phyloP scores from a whole-genome alignment of 257 asterid species.

The Solanum tarapatanum region DNA sequence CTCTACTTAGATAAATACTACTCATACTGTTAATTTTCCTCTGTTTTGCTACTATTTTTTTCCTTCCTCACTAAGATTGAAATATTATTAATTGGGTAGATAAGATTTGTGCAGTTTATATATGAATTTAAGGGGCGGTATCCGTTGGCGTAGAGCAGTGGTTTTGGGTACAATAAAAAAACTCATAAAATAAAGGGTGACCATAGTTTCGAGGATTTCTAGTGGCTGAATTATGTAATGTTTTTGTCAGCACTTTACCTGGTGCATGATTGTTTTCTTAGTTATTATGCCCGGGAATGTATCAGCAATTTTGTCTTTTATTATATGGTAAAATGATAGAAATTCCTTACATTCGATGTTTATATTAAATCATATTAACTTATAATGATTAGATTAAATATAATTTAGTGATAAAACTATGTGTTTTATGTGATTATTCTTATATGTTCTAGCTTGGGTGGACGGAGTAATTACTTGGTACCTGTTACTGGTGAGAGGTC shows the following conservation, averaged over 20 bases:
- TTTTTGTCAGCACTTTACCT: neutral
- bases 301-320: neutral
- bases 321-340: rapidly evolving
- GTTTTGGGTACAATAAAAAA: neutral
- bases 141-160: conserved; percentile 10
- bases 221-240: neutral
- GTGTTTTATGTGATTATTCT: no score
- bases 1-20: neutral
- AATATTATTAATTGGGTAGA: neutral
- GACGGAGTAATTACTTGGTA: rapidly evolving
- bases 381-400: no score
- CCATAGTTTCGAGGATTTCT: conserved; percentile 2
- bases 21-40: neutral
- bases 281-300: neutral
- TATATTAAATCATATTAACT: neutral
- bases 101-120: neutral
- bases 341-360: no score
- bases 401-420: no score
- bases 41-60: neutral
- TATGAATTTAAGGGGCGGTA: neutral
- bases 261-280: neutral
- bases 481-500: neutral
- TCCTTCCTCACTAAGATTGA: neutral
- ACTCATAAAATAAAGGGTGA: neutral
- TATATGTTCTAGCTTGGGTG: rapidly evolving